These are phyloP conservation scores for Fraxinus latifolia DNA, from an alignment of 305 asterid genomes.

Conservation along the genomic window DNA sequence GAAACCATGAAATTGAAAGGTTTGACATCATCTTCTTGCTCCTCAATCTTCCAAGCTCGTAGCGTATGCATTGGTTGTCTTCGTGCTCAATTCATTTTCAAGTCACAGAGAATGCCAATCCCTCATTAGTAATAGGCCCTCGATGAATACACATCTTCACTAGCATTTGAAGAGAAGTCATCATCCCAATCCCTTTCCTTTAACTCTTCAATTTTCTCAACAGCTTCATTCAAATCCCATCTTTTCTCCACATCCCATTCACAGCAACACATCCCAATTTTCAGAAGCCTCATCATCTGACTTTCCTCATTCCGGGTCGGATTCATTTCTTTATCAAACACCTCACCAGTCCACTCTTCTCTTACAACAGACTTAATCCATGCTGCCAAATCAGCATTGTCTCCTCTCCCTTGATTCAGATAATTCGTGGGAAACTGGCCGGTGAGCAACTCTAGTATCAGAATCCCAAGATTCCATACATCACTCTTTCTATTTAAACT, in stretches of 20 bases:
- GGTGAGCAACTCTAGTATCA: constrained; percentile 37
- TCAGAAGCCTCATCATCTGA: constrained; percentile 37
- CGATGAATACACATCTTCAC: constrained; percentile 27
- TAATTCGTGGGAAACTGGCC: constrained; percentile 38
- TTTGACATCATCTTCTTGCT: not conserved
- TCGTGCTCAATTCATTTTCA: not conserved
- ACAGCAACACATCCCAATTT: constrained; percentile 42
- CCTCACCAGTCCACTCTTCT: constrained; percentile 45
- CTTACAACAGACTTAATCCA: constrained; percentile 46
- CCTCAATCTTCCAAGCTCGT: not conserved
- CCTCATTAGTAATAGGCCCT: constrained; percentile 19
- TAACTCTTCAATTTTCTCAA: constrained; percentile 32
- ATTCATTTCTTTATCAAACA: constrained; percentile 39
- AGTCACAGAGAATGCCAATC: not conserved
- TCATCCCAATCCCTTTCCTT: constrained; percentile 30
- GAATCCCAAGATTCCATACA: constrained; percentile 48
- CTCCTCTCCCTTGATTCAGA: constrained; percentile 32
- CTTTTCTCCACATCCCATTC: constrained; percentile 33
- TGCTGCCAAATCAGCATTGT: constrained; percentile 33
- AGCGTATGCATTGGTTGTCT: not conserved
- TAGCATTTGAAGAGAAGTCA: constrained; percentile 20
- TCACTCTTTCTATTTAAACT: constrained; percentile 27
- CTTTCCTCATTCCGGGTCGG: constrained; percentile 22
- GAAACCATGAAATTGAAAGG: not conserved
- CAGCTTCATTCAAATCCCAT: constrained; percentile 35